phyloP scores from a whole-genome alignment of 208 protist genomes.

The Acanthamoeba polyphaga region DNA sequence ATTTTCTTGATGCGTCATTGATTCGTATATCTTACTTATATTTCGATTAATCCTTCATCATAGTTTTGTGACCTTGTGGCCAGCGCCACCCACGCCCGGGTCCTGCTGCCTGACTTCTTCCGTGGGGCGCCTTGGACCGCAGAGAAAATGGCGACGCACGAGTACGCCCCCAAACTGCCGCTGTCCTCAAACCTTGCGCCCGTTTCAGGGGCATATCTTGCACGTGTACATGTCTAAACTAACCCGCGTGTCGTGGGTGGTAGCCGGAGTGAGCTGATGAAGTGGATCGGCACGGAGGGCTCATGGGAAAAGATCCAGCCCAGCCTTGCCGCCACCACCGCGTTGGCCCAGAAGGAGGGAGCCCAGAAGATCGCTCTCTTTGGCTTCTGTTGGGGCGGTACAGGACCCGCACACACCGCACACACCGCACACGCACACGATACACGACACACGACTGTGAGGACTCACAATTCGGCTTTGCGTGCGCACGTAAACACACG shows the following conservation, averaged over 20 bases:
- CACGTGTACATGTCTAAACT: neutral
- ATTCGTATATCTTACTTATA: neutral
- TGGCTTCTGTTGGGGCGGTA: conserved; percentile 48
- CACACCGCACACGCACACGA: too few relatives aligned
- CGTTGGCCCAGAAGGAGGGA: neutral
- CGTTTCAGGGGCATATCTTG: neutral
- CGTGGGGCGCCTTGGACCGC: neutral
- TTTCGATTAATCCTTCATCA: too few relatives aligned
- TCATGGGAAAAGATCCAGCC: neutral
- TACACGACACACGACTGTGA: neutral
- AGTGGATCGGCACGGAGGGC: neutral
- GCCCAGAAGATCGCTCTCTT: neutral
- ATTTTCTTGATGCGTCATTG: too few relatives aligned
- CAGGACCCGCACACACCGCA: neutral
- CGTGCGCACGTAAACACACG: neutral
- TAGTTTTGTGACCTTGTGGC: conserved; percentile 3
- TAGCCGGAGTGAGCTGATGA: conserved; percentile 10
- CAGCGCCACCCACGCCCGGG: neutral
- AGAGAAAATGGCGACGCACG: neutral
- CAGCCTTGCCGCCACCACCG: neutral
- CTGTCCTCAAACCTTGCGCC: too few relatives aligned
- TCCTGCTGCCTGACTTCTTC: neutral
- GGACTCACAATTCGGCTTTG: neutral
- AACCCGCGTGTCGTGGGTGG: neutral
- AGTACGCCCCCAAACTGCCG: neutral